These are phyloP conservation scores for Chaetomium tenue DNA, from an alignment of 495 filamentous ascomycete genomes.

Conservation along the genomic window DNA sequence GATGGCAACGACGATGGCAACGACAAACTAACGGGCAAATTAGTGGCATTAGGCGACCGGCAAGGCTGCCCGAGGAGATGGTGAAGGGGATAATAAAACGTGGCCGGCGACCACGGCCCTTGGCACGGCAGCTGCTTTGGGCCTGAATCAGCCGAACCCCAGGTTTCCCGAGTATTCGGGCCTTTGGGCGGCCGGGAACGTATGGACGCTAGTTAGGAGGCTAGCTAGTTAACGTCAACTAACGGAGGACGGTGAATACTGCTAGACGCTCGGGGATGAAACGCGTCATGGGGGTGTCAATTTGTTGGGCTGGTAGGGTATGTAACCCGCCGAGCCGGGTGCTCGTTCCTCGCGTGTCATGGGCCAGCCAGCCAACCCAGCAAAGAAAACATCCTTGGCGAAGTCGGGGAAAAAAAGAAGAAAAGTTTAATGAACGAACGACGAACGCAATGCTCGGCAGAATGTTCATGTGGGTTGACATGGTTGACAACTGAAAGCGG, in stretches of 20 bases:
- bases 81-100: not conserved
- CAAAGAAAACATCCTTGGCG: not conserved
- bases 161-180: constrained; percentile 23
- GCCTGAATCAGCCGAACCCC: constrained; percentile 11
- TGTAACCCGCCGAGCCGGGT: constrained; percentile 3
- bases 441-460: constrained; percentile 2
- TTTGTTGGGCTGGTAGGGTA: not conserved
- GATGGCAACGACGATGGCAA: not conserved
- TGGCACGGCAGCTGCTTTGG: not conserved
- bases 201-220: too few species aligned
- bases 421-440: constrained; percentile 12
- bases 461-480: constrained; percentile 15
- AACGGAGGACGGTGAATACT: not conserved
- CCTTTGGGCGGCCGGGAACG: constrained; percentile 13
- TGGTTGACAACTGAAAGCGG: constrained; percentile 23
- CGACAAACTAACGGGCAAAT: not conserved
- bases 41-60: too few species aligned
- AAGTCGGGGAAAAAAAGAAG: not conserved
- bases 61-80: too few species aligned
- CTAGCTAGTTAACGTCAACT: too few species aligned
- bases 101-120: not conserved
- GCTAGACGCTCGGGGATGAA: not conserved
- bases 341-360: not conserved
- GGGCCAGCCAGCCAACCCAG: too few species aligned
- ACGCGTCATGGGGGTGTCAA: not conserved